Conservation (phyloP, 306 rosid genomes). For the Ziziphus jujuba region DNA sequence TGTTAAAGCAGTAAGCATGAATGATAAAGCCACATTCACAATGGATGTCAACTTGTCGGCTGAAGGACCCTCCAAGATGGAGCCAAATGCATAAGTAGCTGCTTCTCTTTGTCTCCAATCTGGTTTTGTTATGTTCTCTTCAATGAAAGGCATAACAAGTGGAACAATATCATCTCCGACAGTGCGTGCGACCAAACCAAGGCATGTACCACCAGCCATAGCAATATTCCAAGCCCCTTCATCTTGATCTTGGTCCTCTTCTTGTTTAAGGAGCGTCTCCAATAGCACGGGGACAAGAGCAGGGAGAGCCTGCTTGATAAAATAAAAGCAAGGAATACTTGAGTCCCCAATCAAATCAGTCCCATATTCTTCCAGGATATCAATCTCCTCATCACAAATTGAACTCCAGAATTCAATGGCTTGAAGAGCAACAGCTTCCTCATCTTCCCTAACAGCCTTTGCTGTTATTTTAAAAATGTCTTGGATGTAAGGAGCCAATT, state of each 20-base stretch:
- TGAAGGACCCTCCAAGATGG: conserved; percentile 91
- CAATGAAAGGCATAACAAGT: conserved; percentile 81
- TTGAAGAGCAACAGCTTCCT: conserved; percentile 91
- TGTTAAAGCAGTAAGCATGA: conserved; percentile 76
- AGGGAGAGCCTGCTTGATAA: conserved; percentile 89
- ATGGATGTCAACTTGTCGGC: conserved; percentile 66
- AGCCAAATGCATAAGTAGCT: conserved; percentile 94
- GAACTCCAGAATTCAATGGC: conserved; percentile 98
- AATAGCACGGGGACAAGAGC: conserved; percentile 75
- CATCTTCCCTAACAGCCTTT: conserved; percentile 77
- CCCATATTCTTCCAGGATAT: conserved; percentile 69
- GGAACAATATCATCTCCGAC: conserved; percentile 86
- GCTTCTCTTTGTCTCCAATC: conserved; percentile 98
- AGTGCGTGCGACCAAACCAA: conserved; percentile 86
- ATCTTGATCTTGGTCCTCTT: conserved; percentile 93
- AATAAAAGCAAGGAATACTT: conserved; percentile 75
- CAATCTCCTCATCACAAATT: conserved; percentile 89
- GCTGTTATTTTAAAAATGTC: conserved; percentile 74
- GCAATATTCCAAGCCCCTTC: conserved; percentile 98
- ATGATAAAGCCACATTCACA: conserved; percentile 68
- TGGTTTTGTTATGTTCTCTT: conserved; percentile 80
- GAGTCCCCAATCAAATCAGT: conserved; percentile 70
- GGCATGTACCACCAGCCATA: conserved; percentile 96
- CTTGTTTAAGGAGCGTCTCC: conserved; percentile 91
- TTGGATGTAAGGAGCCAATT: conserved; percentile 73